phyloP scores from a whole-genome alignment of 2,329 filamentous ascomycete genomes.

The Ceratocystis alfenasii region DNA sequence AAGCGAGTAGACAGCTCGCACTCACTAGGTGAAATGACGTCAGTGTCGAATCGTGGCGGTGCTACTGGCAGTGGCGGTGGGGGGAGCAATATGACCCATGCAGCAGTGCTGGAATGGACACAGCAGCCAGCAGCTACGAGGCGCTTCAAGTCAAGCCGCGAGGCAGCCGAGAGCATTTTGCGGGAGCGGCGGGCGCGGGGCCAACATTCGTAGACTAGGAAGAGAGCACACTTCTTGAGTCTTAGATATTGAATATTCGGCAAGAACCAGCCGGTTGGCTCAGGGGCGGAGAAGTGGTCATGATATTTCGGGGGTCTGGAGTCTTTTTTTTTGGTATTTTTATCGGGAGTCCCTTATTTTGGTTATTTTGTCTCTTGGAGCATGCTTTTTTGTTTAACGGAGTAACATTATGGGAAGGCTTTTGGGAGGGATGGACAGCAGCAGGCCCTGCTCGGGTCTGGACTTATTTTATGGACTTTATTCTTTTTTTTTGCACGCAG shows the following conservation, averaged over 20 bases:
- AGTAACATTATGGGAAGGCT: no score
- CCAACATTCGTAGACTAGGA: neutral
- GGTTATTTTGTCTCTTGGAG: neutral
- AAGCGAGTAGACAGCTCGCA: slow-evolving; percentile 19
- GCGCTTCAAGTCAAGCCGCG: slow-evolving; percentile 19
- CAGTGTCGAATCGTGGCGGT: neutral
- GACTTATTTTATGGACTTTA: no score
- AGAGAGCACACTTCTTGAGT: no score
- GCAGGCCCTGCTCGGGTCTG: no score
- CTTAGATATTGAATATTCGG: no score
- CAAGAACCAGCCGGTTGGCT: neutral
- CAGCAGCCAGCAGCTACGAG: slow-evolving; percentile 21
- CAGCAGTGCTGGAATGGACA: slow-evolving; percentile 19
- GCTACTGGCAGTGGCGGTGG: neutral
- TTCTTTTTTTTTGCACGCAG: no score
- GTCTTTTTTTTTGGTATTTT: neutral
- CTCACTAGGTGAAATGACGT: slow-evolving; percentile 16
- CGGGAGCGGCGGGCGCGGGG: slow-evolving; percentile 16
- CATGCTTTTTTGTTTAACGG: no score
- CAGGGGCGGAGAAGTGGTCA: neutral
- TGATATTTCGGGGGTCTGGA: neutral
- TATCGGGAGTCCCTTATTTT: neutral
- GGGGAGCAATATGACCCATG: slow-evolving; percentile 15
- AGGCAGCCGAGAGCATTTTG: slow-evolving; percentile 21
- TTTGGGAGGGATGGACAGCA: no score